Evolutionary conservation across 2,329 filamentous ascomycete genomes (phyloP).

Genomic region (Cercospora brassicicola): DNA sequence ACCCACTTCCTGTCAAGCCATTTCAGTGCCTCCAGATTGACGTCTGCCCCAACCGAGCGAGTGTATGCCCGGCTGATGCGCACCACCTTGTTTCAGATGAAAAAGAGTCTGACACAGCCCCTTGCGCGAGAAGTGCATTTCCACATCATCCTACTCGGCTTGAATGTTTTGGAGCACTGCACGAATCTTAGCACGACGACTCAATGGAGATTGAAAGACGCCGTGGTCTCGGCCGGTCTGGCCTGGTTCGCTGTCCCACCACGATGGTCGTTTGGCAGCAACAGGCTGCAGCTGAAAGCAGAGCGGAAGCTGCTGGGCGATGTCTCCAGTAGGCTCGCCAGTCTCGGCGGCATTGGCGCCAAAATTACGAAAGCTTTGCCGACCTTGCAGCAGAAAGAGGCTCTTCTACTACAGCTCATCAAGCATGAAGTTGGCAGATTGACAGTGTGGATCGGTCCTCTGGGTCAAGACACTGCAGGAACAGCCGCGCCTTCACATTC

Average conservation of each 20-base stretch:
- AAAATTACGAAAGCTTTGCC: slow-evolving; percentile 55
- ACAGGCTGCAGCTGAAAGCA: slow-evolving; percentile 87
- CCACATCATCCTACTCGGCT: slow-evolving; percentile 77
- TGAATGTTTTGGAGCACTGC: slow-evolving; percentile 73
- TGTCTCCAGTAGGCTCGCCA: slow-evolving; percentile 66
- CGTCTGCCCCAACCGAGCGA: slow-evolving; percentile 76
- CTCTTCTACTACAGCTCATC: slow-evolving; percentile 75
- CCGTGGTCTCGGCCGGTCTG: slow-evolving; percentile 80
- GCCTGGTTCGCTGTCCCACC: slow-evolving; percentile 84
- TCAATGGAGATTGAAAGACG: slow-evolving; percentile 83
- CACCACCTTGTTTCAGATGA: slow-evolving; percentile 73
- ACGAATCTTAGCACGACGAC: slow-evolving; percentile 63
- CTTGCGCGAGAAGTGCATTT: slow-evolving; percentile 90
- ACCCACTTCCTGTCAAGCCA: slow-evolving; percentile 91
- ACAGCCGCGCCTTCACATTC: slow-evolving; percentile 35
- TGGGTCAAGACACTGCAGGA: slow-evolving; percentile 59
- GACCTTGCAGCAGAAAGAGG: slow-evolving; percentile 74
- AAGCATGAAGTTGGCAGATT: slow-evolving; percentile 82
- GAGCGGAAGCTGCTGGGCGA: slow-evolving; percentile 81
- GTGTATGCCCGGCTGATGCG: slow-evolving; percentile 80
- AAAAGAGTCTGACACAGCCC: slow-evolving; percentile 71
- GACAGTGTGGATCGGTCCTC: slow-evolving; percentile 83
- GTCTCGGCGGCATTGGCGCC: slow-evolving; percentile 60
- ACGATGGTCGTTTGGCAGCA: slow-evolving; percentile 93
- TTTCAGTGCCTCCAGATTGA: slow-evolving; percentile 87